A percentile compares a stretch with the other conserved stretches of the same genome.
Conservation (phyloP, 208 protist genomes). For the Wallacemonas sp. region DNA sequence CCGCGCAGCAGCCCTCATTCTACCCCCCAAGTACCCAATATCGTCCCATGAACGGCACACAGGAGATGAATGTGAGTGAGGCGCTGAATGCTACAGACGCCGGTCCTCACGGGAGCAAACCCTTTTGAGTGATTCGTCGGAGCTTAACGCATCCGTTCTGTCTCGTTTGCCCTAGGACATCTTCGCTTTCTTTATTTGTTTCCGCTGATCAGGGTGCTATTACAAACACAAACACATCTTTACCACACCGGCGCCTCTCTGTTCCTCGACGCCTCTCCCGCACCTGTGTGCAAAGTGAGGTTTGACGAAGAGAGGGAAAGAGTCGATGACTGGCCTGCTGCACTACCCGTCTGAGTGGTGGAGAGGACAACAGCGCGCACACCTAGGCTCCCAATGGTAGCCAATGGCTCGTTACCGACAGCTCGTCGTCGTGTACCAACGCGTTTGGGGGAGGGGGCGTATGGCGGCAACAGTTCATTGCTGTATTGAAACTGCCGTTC, state of each 20-base stretch:
- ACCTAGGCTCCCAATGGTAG: no score
- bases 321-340: no score
- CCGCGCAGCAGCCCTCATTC: not conserved
- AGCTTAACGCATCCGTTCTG: not conserved
- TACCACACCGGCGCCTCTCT: not conserved
- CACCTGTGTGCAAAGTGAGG: no score
- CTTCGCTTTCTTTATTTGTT: constrained; percentile 9
- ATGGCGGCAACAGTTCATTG: no score
- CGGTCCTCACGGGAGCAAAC: not conserved
- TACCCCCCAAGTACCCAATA: not conserved
- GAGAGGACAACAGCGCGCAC: no score
- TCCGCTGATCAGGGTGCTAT: not conserved
- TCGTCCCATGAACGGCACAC: not conserved
- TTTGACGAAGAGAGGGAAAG: no score
- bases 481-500: no score
- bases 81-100: not conserved
- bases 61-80: not conserved
- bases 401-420: no score
- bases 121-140: not conserved
- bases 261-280: no score
- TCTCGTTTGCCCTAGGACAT: not conserved
- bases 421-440: no score
- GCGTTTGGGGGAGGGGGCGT: no score
- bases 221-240: not conserved
- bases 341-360: no score